A percentile compares a stretch with the other conserved stretches of the same genome.
Conservation (phyloP, 2,329 filamentous ascomycete genomes). For the Penicillium brasilianum region DNA sequence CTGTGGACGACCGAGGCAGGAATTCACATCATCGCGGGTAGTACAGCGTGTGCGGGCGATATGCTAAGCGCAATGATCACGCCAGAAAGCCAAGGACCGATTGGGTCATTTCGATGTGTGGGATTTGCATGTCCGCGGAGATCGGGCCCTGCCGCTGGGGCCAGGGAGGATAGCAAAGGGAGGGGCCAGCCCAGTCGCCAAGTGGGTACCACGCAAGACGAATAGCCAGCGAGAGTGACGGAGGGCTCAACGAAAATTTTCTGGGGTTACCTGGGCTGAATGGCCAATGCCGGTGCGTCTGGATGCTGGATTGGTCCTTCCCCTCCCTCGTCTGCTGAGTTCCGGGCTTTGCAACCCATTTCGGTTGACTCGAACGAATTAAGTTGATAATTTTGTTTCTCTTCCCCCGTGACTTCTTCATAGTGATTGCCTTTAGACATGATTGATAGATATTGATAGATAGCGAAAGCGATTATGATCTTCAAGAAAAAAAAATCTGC, state of each 20-base stretch:
- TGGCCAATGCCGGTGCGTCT: background rate
- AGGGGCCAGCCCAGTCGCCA: constrained; percentile 7
- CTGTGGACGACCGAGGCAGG: background rate
- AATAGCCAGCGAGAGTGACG: background rate
- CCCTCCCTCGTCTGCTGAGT: too few species aligned
- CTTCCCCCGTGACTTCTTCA: background rate
- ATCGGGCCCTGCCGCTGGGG: constrained; percentile 27
- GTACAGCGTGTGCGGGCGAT: constrained; percentile 1
- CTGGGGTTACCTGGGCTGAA: background rate
- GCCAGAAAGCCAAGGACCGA: constrained; percentile 18
- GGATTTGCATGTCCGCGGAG: constrained; percentile 27
- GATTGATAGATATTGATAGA: background rate
- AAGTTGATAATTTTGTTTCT: background rate
- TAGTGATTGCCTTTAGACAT: constrained; percentile 7
- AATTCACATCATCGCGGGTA: constrained; percentile 13
- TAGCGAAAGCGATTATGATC: background rate
- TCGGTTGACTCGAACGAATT: background rate
- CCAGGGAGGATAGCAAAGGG: constrained; percentile 4
- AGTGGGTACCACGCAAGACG: constrained; percentile 13
- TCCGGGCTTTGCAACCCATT: background rate
- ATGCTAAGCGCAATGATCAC: constrained; percentile 22
- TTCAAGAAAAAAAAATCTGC: too few species aligned
- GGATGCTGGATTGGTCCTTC: background rate
- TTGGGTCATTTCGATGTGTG: constrained; percentile 3
- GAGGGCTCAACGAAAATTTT: constrained; percentile 14